Evolutionary conservation across 805 yeast genomes (phyloP).

Genomic region (Lipomyces starkeyi): DNA sequence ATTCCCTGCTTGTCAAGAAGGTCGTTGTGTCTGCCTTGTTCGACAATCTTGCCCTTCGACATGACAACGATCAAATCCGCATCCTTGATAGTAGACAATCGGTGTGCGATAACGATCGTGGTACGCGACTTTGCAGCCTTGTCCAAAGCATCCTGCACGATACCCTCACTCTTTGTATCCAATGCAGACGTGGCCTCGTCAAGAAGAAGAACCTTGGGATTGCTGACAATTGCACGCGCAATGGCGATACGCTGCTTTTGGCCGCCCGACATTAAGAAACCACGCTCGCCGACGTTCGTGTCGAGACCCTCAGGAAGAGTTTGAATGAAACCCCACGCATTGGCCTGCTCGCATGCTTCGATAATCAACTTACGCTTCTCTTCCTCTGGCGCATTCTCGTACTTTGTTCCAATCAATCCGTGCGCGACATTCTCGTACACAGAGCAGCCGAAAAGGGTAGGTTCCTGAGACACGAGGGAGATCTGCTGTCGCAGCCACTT

Average conservation of each 20-base stretch:
- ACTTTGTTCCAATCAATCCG: conserved; percentile 56
- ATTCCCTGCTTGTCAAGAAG: conserved; percentile 44
- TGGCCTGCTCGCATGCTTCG: conserved; percentile 58
- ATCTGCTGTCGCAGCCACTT: conserved; percentile 75
- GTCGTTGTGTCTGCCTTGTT: conserved; percentile 52
- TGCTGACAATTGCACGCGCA: conserved; percentile 62
- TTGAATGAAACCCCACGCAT: conserved; percentile 56
- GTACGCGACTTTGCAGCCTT: conserved; percentile 52
- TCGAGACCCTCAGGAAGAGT: conserved; percentile 60
- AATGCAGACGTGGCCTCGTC: conserved; percentile 74
- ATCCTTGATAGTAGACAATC: conserved; percentile 81
- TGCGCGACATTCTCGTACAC: conserved; percentile 80
- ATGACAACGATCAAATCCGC: conserved; percentile 63
- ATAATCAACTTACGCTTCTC: conserved; percentile 48
- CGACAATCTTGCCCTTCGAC: conserved; percentile 57
- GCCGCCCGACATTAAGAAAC: conserved; percentile 68
- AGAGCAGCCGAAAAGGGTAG: conserved; percentile 87
- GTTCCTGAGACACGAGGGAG: conserved; percentile 96
- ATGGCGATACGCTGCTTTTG: conserved; percentile 69
- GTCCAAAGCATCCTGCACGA: conserved; percentile 59
- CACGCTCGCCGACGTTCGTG: conserved; percentile 58
- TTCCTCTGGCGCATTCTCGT: conserved; percentile 47
- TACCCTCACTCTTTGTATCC: conserved; percentile 65
- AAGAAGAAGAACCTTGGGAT: conserved; percentile 60
- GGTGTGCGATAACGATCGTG: conserved; percentile 82